Evolutionary conservation across 2,329 filamentous ascomycete species (phyloP).

Genomic region (Fusarium goolgardi): DNA sequence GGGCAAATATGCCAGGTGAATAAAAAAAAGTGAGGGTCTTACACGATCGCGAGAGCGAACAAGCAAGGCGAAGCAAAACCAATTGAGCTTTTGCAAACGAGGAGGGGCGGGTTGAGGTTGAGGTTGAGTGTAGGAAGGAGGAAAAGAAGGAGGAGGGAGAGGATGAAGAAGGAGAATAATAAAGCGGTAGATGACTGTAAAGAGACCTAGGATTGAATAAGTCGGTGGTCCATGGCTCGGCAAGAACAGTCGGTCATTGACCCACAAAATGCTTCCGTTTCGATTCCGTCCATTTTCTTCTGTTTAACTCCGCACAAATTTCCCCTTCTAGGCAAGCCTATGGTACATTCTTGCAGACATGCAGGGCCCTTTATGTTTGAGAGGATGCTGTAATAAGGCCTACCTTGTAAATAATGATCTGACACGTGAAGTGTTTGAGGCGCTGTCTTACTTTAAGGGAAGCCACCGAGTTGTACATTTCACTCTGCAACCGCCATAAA

Average conservation of each 20-base stretch:
- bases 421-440: slow-evolving; percentile 24
- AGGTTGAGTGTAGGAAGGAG: background rate
- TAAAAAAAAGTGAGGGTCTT: slow-evolving; percentile 30
- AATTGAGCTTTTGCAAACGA: slow-evolving; percentile 23
- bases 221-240: slow-evolving; percentile 40
- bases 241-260: slow-evolving; percentile 39
- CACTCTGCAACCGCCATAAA: background rate
- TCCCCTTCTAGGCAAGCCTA: slow-evolving; percentile 31
- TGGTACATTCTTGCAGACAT: slow-evolving; percentile 25
- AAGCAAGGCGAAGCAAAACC: slow-evolving; percentile 29
- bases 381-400: slow-evolving; percentile 4
- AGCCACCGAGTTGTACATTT: background rate
- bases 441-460: background rate
- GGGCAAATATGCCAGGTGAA: slow-evolving; percentile 30
- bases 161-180: slow-evolving; percentile 16
- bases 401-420: slow-evolving; percentile 5
- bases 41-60: slow-evolving; percentile 27
- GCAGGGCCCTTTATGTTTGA: slow-evolving; percentile 9
- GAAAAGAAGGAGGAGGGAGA: background rate
- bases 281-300: slow-evolving; percentile 36
- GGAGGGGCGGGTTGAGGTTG: background rate
- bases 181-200: slow-evolving; percentile 27
- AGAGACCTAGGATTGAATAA: slow-evolving; percentile 21
- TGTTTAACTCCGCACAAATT: slow-evolving; percentile 31
- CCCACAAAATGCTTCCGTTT: slow-evolving; percentile 43